Evolutionary conservation across 192 early-diverging fungal genomes (phyloP).

Genomic region (Fimicolochytrium jonesii): DNA sequence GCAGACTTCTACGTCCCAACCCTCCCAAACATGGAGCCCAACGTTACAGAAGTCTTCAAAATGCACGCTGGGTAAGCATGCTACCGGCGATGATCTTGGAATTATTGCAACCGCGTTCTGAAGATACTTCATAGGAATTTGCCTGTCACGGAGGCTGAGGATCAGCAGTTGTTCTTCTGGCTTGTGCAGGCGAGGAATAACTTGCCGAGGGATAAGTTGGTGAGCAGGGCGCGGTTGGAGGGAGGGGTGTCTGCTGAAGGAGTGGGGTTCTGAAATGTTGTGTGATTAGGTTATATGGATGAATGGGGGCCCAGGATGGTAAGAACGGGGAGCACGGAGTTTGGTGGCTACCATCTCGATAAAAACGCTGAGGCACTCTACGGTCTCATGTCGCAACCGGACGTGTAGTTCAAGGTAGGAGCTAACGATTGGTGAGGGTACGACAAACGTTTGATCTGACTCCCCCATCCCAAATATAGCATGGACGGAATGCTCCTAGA

Average conservation of each 20-base stretch:
- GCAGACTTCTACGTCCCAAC: slow-evolving; percentile 35
- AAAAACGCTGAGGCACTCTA: too few relatives aligned
- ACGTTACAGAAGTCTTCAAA: slow-evolving; percentile 15
- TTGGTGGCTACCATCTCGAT: not conserved
- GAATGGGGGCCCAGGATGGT: slow-evolving; percentile 49
- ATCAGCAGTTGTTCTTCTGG: slow-evolving; percentile 43
- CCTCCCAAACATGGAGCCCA: slow-evolving; percentile 25
- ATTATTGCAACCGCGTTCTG: not conserved
- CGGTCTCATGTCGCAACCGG: too few relatives aligned
- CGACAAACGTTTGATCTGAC: too few relatives aligned
- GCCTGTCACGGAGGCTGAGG: not conserved
- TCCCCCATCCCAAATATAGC: too few relatives aligned
- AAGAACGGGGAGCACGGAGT: not conserved
- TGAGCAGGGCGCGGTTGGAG: too few relatives aligned
- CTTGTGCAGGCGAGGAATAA: slow-evolving; percentile 27
- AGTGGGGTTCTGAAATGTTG: not conserved
- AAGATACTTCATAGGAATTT: slow-evolving; percentile 5
- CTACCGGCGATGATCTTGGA: not conserved
- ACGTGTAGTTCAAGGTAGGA: too few relatives aligned
- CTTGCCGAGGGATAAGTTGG: slow-evolving; percentile 21
- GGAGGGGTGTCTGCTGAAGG: too few relatives aligned
- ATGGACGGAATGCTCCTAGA: slow-evolving; percentile 68
- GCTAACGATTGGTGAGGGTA: too few relatives aligned
- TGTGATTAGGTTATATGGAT: slow-evolving; percentile 49
- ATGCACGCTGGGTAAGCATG: slow-evolving; percentile 42